Base-by-base conservation (phyloP, 2,329 filamentous ascomycete species). In the Fusarium mangiferae region DNA sequence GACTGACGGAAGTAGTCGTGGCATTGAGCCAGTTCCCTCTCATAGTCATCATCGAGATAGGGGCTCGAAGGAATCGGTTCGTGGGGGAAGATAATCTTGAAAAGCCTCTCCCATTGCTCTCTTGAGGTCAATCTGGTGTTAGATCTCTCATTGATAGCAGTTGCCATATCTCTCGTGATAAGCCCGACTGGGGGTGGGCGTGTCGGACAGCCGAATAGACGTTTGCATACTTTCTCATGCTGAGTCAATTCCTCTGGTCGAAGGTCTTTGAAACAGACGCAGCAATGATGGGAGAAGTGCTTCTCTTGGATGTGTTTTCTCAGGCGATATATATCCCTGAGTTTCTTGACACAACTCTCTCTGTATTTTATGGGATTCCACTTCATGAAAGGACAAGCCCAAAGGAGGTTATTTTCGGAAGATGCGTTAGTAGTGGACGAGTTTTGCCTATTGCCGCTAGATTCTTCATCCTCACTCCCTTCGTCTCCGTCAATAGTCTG, bases 351-450 rank as follows among this genome's bases (percentile, higher is more conserved):
- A 36, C 51, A 41, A 30, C 0, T 28, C 1, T 1, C 20, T 7
- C 10, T 13, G 33, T 65, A 51, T 0, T 8, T 0, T 1, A 7
- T 1, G 2, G 48, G 48, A 0, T 41, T n/a, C 66, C 45, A 59
- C 6, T 70, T 66, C 4, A 45, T 12, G 26, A 58, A 71, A 7
- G 68, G 68, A 17, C 66, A 72, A n/a, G 57, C 68, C 26, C 24
- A 62, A 7, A 20, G 6, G 3, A 6, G 48, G 20, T 8, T 26
- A 9, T 24, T 13, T 8, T 28, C 5, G 4, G 4, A 3, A 12
- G 18, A 14, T 10, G 13, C 3, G 5, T 14, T 2, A 12, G 5
- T 5, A 15, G 0, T 3, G 17, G 51, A 36, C 7, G 30, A 5
- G 15, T 6, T 28, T 26, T 13, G 11, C 2, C 26, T 6, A 12